A percentile compares a stretch with the other conserved stretches of the same genome.
These are phyloP conservation scores for Achlya hypogyna DNA, from an alignment of 352 stramenopile species.

Conservation along the genomic window DNA sequence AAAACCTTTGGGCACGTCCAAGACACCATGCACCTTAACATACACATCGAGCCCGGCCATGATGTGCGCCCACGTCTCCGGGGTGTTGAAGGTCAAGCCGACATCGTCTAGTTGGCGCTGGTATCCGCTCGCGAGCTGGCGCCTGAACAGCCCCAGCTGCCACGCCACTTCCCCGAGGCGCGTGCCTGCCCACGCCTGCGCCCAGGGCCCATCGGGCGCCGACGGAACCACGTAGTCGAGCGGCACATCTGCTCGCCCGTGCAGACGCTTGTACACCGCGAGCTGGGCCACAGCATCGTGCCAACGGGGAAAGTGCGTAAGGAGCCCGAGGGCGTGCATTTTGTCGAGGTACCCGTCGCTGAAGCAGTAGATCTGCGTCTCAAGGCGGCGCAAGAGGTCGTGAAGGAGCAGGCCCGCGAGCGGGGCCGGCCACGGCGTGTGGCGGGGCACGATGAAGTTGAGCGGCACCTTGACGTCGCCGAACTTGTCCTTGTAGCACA, in stretches of 20 bases:
- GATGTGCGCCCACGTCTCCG: neutral
- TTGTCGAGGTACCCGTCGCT: too few relatives aligned
- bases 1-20: neutral
- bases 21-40: neutral
- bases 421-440: neutral
- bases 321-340: neutral
- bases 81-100: neutral
- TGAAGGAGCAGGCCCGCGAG: too few relatives aligned
- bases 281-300: neutral
- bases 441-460: neutral
- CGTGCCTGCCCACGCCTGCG: neutral
- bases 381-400: too few relatives aligned
- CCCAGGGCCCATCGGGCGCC: neutral
- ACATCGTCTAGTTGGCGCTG: neutral
- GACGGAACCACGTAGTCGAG: neutral
- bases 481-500: neutral
- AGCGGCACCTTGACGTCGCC: neutral
- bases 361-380: too few relatives aligned
- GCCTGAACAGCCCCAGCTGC: neutral
- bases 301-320: neutral
- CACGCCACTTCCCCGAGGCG: neutral
- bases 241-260: neutral
- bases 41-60: neutral
- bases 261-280: neutral
- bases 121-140: neutral